Percentiles rank a stretch among this genome's conserved stretches.
phyloP scores from a whole-genome alignment of 441 rosid species.

The Populus hybrid region DNA sequence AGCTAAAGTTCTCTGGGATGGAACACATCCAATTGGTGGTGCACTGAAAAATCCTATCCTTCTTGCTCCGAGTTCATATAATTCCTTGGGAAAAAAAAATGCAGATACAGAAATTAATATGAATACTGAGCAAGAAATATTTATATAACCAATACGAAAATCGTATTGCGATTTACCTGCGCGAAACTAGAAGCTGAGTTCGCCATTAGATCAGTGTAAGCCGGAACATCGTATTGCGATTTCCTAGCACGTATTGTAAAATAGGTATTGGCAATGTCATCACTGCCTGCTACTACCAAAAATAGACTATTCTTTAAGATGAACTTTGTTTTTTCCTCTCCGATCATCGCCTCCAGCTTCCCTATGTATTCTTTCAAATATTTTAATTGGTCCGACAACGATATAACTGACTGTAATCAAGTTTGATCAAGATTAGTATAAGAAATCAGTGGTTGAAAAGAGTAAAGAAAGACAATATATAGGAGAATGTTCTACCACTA shows the following conservation, averaged over 20 bases:
- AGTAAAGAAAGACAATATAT: neutral
- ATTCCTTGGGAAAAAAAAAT: slow-evolving; percentile 27
- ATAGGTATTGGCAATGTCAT: slow-evolving; percentile 71
- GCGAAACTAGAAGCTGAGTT: slow-evolving; percentile 47
- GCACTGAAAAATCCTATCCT: slow-evolving; percentile 53
- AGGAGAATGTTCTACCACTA: slow-evolving; percentile 35
- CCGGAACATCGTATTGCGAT: slow-evolving; percentile 43
- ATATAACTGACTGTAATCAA: slow-evolving; percentile 48
- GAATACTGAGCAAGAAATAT: neutral
- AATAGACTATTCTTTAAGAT: slow-evolving; percentile 40
- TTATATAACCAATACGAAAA: too few relatives aligned
- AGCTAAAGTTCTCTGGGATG: slow-evolving; percentile 59
- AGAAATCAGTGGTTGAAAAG: too few relatives aligned
- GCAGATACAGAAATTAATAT: neutral
- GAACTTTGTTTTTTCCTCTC: slow-evolving; percentile 44
- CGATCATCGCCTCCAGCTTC: slow-evolving; percentile 43
- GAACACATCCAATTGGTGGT: slow-evolving; percentile 79
- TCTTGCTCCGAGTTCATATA: slow-evolving; percentile 58
- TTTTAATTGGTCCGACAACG: slow-evolving; percentile 50
- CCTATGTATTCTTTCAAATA: slow-evolving; percentile 50
- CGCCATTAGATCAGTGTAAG: slow-evolving; percentile 54
- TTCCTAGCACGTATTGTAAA: slow-evolving; percentile 33
- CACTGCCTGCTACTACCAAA: slow-evolving; percentile 55
- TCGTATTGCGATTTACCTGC: too few relatives aligned
- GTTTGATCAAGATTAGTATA: neutral